Base-by-base conservation (phyloP, 2,329 filamentous ascomycete species). In the Myriosclerotinia duriaeana region DNA sequence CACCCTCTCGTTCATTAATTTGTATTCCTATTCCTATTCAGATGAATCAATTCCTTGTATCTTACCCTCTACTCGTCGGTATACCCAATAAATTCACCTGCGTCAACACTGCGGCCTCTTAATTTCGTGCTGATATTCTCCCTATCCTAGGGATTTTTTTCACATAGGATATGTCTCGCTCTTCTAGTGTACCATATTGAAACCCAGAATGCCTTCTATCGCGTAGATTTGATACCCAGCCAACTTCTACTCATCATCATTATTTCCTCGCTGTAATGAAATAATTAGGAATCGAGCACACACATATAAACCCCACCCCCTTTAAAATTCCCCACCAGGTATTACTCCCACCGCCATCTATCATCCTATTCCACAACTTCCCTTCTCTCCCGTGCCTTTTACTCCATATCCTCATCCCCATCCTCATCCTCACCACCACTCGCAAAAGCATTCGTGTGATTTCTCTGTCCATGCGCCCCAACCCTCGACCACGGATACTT, bases 401-500 rank as follows among this genome's bases (percentile, higher is more conserved):
- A 34, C 8, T 26, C n/a, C 58, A 61, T 61, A 26, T 61, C 30
- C 20, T 36, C 42, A 26, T 61, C 58, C 3, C 44, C 44, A 48
- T 48, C 42, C 6, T 60, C 58, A 61, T 61, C 58, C 9, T 60
- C 58, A 1, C 22, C 44, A 38, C 44, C 58, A 50, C 44, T 50
- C 0, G 44, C 58, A 61, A 50, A 26, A 2, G 20, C 30, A 50
- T 60, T 50, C 2, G 5, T 50, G 15, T 48, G 56, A 50, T 61
- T 38, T 26, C 44, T 61, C 5, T 42, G 58, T 40, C 9, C 44
- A 50, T 61, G 58, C 8, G 44, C 20, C 2, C 44, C 34, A 20
- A 61, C 58, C n/a, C 26, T 65, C 11, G 34, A 22, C 75, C 75
- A 76, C 0, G 75, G 74, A 61, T 72, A 74, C 46, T 72, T 73